Evolutionary conservation across 1,284 basidiomycete species (phyloP).

Genomic region (Cryptococcus wingfieldii): DNA sequence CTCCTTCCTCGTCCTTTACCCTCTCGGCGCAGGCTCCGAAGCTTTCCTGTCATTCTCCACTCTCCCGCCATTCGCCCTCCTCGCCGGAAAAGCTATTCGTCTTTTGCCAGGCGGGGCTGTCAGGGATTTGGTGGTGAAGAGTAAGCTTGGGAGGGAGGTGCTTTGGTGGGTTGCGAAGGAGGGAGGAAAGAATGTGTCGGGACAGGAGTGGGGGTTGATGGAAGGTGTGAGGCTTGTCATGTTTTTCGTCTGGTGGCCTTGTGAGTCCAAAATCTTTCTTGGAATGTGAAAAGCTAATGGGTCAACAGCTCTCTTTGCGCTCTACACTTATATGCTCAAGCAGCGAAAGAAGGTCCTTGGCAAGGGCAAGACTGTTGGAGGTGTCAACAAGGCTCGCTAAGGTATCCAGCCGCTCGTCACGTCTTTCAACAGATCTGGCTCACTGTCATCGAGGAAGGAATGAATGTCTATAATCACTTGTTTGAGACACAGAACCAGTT

Average conservation of each 20-base stretch:
- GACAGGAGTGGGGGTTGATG: slow-evolving; percentile 30
- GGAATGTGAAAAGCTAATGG: background rate
- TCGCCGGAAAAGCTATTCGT: slow-evolving; percentile 19
- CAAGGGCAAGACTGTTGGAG: slow-evolving; percentile 38
- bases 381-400: slow-evolving; percentile 23
- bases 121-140: slow-evolving; percentile 25
- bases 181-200: slow-evolving; percentile 6
- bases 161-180: slow-evolving; percentile 32
- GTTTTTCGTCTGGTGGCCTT: slow-evolving; percentile 86
- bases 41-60: slow-evolving; percentile 77
- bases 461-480: background rate
- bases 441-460: background rate
- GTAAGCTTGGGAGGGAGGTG: slow-evolving; percentile 24
- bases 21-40: slow-evolving; percentile 84
- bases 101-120: slow-evolving; percentile 8
- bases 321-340: slow-evolving; percentile 85
- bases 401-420: background rate
- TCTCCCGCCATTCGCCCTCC: slow-evolving; percentile 57
- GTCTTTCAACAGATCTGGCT: background rate
- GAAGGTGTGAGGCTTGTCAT: slow-evolving; percentile 59
- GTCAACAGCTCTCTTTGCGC: slow-evolving; percentile 68
- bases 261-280: slow-evolving; percentile 52
- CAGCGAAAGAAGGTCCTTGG: slow-evolving; percentile 75
- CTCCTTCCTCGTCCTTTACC: slow-evolving; percentile 88
- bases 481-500: background rate